Conservation (phyloP, 2,329 filamentous ascomycete genomes). For the Lasiodiplodia hormozganensis region DNA sequence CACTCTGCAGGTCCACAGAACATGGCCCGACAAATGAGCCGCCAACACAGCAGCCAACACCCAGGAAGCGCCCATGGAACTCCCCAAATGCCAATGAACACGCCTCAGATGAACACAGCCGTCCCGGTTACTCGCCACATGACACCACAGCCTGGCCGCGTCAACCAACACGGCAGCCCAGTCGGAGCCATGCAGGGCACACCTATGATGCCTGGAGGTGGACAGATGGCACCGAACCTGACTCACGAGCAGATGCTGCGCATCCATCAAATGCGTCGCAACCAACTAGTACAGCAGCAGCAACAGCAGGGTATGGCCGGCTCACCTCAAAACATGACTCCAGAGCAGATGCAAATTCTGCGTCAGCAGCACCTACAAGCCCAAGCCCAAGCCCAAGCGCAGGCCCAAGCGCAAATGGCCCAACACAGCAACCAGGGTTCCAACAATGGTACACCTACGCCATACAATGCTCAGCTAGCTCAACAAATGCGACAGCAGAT, state of each 20-base stretch:
- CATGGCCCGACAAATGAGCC: constrained; percentile 48
- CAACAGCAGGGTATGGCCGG: constrained; percentile 24
- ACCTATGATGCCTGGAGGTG: constrained; percentile 46
- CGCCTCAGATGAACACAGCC: constrained; percentile 46
- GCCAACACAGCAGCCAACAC: constrained; percentile 43
- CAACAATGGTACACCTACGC: constrained; percentile 17
- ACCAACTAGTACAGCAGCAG: constrained; percentile 21
- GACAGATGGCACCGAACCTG: constrained; percentile 31
- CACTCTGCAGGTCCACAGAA: constrained; percentile 38
- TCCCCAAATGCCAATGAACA: constrained; percentile 47
- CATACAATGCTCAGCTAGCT: constrained; percentile 24
- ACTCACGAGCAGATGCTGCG: constrained; percentile 24
- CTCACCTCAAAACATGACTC: constrained; percentile 41
- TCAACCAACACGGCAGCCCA: constrained; percentile 46
- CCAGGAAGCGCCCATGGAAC: constrained; percentile 47
- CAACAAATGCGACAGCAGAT: constrained; percentile 28
- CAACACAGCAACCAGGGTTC: constrained; percentile 24
- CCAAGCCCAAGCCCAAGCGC: constrained; percentile 14
- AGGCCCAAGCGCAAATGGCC: constrained; percentile 12
- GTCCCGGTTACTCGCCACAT: constrained; percentile 47
- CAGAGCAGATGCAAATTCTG: constrained; percentile 41
- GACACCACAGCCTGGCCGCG: constrained; percentile 46
- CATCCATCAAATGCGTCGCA: constrained; percentile 23
- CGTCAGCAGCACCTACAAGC: constrained; percentile 17
- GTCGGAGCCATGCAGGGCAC: constrained; percentile 43